These are phyloP conservation scores for Sparassis latifolia DNA, from an alignment of 1,284 basidiomycete genomes.

Conservation along the genomic window DNA sequence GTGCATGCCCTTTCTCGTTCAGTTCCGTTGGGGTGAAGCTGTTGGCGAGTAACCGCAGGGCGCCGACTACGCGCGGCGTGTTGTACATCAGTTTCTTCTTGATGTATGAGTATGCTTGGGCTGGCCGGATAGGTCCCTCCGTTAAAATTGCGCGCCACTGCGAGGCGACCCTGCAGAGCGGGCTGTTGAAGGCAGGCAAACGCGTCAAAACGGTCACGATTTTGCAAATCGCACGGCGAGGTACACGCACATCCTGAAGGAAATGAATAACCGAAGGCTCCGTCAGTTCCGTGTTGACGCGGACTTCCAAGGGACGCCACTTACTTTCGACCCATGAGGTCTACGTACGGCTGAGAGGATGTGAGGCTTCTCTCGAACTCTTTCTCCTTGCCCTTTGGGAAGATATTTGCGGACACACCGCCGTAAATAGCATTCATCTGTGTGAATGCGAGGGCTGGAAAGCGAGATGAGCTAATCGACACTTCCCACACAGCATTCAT, in stretches of 20 bases:
- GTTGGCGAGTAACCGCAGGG: slow-evolving; percentile 70
- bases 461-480: slow-evolving; percentile 10
- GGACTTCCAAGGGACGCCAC: slow-evolving; percentile 20
- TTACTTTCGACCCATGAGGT: slow-evolving; percentile 82
- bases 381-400: slow-evolving; percentile 46
- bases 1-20: slow-evolving; percentile 58
- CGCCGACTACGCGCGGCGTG: slow-evolving; percentile 71
- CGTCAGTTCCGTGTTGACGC: background rate
- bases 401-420: slow-evolving; percentile 76
- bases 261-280: background rate
- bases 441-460: slow-evolving; percentile 81
- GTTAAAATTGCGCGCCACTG: slow-evolving; percentile 79
- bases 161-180: slow-evolving; percentile 67
- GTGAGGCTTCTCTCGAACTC: slow-evolving; percentile 47
- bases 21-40: slow-evolving; percentile 64
- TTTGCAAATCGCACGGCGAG: background rate
- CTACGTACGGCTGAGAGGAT: slow-evolving; percentile 87
- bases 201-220: background rate
- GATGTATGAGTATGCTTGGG: slow-evolving; percentile 75
- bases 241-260: slow-evolving; percentile 44
- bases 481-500: slow-evolving; percentile 9
- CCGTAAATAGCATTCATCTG: slow-evolving; percentile 86
- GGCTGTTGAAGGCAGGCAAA: slow-evolving; percentile 38
- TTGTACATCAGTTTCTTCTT: slow-evolving; percentile 75
- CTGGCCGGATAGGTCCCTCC: slow-evolving; percentile 67